These are phyloP conservation scores for Desmodesmus armatus DNA, from an alignment of 139 green algal species.

Conservation along the genomic window DNA sequence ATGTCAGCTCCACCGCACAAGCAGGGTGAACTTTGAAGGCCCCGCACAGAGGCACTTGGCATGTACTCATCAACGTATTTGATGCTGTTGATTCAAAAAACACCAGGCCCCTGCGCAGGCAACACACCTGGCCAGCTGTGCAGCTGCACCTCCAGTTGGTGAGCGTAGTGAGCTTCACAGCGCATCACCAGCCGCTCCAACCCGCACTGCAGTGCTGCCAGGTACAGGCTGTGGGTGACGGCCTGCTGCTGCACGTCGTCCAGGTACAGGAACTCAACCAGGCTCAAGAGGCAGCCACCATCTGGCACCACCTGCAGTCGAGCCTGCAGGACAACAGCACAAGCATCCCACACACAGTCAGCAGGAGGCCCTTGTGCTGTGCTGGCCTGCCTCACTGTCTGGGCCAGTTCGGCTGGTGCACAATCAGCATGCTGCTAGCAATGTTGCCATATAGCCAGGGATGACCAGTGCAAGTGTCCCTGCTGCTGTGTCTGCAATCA, in stretches of 20 bases:
- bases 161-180: conserved; percentile 36
- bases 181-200: conserved; percentile 30
- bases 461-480: neutral
- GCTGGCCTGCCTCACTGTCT: neutral
- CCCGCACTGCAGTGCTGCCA: conserved; percentile 16
- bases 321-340: conserved; percentile 7
- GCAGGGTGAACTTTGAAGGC: too few relatives aligned
- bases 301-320: conserved; percentile 28
- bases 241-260: conserved; percentile 18
- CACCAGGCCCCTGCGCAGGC: neutral
- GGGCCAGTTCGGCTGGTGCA: neutral
- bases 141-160: conserved; percentile 45
- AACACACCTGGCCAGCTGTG: conserved; percentile 14
- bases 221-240: conserved; percentile 33
- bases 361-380: neutral
- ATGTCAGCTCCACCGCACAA: too few relatives aligned
- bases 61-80: too few relatives aligned
- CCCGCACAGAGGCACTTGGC: too few relatives aligned
- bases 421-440: neutral
- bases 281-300: neutral
- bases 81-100: neutral
- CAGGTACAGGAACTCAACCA: conserved; percentile 42
- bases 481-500: neutral
- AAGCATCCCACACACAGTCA: neutral
- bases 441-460: too few relatives aligned